Evolutionary conservation across 2,329 filamentous ascomycete genomes (phyloP), one percentile per base, ranked within the genome.

Genomic region (Pseudogymnoascus sp.): DNA sequence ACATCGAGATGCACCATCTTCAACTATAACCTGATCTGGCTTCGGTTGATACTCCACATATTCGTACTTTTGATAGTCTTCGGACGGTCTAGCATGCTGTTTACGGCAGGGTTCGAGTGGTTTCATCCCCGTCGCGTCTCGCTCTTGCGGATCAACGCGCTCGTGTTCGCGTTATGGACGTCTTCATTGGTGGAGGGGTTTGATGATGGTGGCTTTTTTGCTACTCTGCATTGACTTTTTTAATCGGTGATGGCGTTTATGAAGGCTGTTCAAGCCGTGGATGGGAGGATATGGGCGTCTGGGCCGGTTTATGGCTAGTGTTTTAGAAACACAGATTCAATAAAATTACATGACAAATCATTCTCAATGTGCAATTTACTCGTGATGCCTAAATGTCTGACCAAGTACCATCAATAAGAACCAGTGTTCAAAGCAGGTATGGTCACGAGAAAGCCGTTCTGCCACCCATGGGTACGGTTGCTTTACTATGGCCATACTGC

Each of bases 41-140:
- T 65, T 68, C 63, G 60, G 50, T 62, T 63, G 42, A 42, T 34
- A 34, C 7, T 23, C 61, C 66, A 66, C 21, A 62, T 56, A 31
- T 56, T 62, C 62, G 67, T 68, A 70, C 71, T 70, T 73, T 73
- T 73, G 71, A 73, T 72, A 72, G 71, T 73, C 70, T 73, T 50
- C 65, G 68, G 71, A 72, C 70, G 66, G 72, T 74, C 72, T 74
- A 72, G 71, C 67, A 74, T 70, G 67, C 69, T 74, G 72, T 74
- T 73, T 73, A 74, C 72, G 72, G 69, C 67, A 70, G 72, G 69
- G 70, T 69, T 69, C 68, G 66, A 66, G 64, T 62, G 65, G 62
- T 63, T 59, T 63, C 64, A 63, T 62, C 40, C n/a, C 60, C 62
- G 66, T 50, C 65, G 46, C 64, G 59, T 62, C 65, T 63, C 61